Percentiles rank a stretch among this genome's conserved stretches.
Evolutionary conservation across 768 basidiomycete genomes (phyloP).

Genomic region (Tulasnella sp.): DNA sequence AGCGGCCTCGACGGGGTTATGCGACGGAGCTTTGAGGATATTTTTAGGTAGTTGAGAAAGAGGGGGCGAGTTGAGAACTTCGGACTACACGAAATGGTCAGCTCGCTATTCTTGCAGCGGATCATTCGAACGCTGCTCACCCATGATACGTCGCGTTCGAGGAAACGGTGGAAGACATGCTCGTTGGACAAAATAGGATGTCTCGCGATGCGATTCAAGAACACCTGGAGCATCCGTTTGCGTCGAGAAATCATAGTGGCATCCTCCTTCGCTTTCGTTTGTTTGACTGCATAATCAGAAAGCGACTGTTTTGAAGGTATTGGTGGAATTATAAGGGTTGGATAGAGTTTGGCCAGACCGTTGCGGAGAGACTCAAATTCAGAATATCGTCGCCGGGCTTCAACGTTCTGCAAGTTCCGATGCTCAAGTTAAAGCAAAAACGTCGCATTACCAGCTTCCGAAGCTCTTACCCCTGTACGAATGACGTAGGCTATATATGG

Average conservation of each 20-base stretch:
- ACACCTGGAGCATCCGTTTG: constrained; percentile 92
- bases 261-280: constrained; percentile 94
- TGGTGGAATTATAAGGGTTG: constrained; percentile 92
- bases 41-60: constrained; percentile 90
- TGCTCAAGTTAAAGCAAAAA: neutral
- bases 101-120: neutral
- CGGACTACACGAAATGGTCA: constrained; percentile 47
- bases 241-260: constrained; percentile 81
- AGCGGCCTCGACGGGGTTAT: constrained; percentile 80
- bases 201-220: constrained; percentile 78
- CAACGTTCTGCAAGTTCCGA: constrained; percentile 51
- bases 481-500: constrained; percentile 95
- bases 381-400: constrained; percentile 87
- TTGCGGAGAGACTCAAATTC: constrained; percentile 91
- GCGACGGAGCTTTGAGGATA: constrained; percentile 87
- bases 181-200: constrained; percentile 97
- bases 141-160: constrained; percentile 96
- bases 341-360: constrained; percentile 79
- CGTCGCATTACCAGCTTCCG: neutral
- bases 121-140: constrained; percentile 37
- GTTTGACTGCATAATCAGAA: constrained; percentile 94
- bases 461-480: constrained; percentile 60
- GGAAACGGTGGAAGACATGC: constrained; percentile 90
- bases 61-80: constrained; percentile 89
- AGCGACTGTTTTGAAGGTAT: constrained; percentile 96